Evolutionary conservation across 73 alveolate genomes (phyloP), one percentile per base, ranked within the genome.

Genomic region (Paramecium bursaria): DNA sequence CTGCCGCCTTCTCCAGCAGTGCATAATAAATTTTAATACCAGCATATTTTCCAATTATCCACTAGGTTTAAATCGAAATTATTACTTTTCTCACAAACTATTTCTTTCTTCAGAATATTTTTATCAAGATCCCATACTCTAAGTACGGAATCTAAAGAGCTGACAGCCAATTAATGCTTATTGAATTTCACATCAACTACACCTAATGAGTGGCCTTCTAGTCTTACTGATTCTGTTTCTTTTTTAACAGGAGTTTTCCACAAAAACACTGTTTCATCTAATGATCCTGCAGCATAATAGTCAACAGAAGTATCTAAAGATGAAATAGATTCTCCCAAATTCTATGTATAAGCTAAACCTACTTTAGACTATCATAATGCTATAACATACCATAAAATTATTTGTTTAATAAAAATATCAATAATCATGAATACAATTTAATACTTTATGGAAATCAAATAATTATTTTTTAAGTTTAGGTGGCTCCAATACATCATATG

Each of bases 1-100:
- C 74, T 79, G 3, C 89, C 89, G 29, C 76, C 75, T 33, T 79
- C 89, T 39, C 89, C 89, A 22, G 89, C 82, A 22, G 89, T 79
- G 25, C 75, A 55, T 25, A 79, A 48, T 21, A 49, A 53, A 53
- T 55, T 50, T 39, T 31, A 17, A 42, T 49, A 61, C 76, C 89
- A 53, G 54, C 75, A 79, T n/a, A 79, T 29, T 48, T 79, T 79
- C 89, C 89, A 79, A 55, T 79, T 79, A 13, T 79, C 89, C 89
- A 79, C 73, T 79, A 53, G 9, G 9, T 53, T 10, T 15, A 22
- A 21, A 3, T 1, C 9, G 30, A 3, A 21, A n/a, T 15, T 3
- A 1, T 53, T 53, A 53, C 74, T 53, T 14, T 61, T 47, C 31
- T 53, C 61, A 73, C 89, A 79, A 6, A 13, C 25, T 49, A 79